Conservation (phyloP, 1,284 basidiomycete genomes). For the Pterulicium gracile region DNA sequence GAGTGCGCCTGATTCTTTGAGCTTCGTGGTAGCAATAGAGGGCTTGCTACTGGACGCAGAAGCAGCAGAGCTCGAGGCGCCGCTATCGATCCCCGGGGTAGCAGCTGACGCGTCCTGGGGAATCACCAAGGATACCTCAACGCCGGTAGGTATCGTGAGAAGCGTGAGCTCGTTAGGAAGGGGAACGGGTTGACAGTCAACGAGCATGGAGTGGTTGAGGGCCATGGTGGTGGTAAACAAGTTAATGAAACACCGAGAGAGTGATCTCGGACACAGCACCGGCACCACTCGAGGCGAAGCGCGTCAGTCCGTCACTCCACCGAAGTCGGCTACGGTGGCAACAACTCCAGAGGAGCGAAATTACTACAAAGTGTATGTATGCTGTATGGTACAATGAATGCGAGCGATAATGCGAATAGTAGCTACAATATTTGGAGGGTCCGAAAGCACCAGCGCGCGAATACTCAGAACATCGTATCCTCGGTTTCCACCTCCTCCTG, state of each 20-base stretch:
- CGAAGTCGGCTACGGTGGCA: too few species aligned
- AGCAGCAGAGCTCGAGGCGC: conserved; percentile 41
- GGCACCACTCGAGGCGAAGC: too few species aligned
- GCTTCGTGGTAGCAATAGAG: conserved; percentile 26
- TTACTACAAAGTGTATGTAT: too few species aligned
- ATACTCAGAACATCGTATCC: too few species aligned
- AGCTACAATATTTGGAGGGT: too few species aligned
- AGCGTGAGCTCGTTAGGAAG: conserved; percentile 53
- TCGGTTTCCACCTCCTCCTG: background rate
- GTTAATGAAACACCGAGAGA: too few species aligned
- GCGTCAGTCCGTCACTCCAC: too few species aligned
- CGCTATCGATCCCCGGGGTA: conserved; percentile 27
- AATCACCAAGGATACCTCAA: conserved; percentile 44
- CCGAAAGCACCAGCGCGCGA: too few species aligned
- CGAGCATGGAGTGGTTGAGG: conserved; percentile 67
- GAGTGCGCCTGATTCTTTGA: conserved; percentile 47
- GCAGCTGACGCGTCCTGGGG: conserved; percentile 28
- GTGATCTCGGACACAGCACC: too few species aligned
- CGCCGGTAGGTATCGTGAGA: conserved; percentile 42
- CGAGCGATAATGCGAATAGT: too few species aligned
- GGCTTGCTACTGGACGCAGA: background rate
- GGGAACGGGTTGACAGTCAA: conserved; percentile 47
- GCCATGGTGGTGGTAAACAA: conserved; percentile 64
- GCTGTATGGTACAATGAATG: too few species aligned
- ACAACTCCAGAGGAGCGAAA: too few species aligned